Evolutionary conservation across 2,329 filamentous ascomycete genomes (phyloP).

Genomic region (Venturia oleaginea): DNA sequence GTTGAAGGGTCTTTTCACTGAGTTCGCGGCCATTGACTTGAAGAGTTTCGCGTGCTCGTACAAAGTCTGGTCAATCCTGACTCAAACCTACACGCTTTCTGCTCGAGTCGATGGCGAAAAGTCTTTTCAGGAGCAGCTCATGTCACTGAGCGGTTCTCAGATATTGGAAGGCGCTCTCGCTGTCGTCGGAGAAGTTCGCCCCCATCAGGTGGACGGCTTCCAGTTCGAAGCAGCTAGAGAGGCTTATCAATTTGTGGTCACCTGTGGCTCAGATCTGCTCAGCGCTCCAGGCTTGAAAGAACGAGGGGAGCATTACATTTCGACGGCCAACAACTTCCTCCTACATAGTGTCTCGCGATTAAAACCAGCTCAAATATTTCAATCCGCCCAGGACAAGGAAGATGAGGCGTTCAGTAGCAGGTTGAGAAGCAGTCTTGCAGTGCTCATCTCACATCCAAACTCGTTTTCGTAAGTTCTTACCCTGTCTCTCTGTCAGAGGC

Average conservation of each 20-base stretch:
- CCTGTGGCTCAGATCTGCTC: conserved; percentile 14
- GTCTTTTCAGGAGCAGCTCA: background rate
- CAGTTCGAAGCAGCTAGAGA: conserved; percentile 9
- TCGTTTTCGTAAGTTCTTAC: background rate
- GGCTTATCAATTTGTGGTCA: conserved; percentile 14
- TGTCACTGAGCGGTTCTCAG: background rate
- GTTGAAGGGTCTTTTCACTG: background rate
- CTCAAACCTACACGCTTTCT: background rate
- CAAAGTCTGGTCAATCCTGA: conserved; percentile 10
- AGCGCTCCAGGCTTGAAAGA: conserved; percentile 12
- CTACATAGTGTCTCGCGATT: background rate
- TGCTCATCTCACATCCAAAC: background rate
- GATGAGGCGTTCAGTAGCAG: background rate
- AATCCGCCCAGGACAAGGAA: background rate
- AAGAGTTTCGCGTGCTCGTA: background rate
- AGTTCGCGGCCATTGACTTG: background rate
- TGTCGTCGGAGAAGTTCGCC: conserved; percentile 1
- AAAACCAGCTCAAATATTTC: background rate
- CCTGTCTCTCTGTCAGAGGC: background rate
- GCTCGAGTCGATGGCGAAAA: background rate
- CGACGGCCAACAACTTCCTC: conserved; percentile 8
- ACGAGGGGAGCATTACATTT: conserved; percentile 14
- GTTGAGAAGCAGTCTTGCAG: background rate
- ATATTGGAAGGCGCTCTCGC: conserved; percentile 4
- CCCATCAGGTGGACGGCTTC: conserved; percentile 8